Evolutionary conservation across 306 rosid genomes (phyloP).

Genomic region (Medicago arabica): DNA sequence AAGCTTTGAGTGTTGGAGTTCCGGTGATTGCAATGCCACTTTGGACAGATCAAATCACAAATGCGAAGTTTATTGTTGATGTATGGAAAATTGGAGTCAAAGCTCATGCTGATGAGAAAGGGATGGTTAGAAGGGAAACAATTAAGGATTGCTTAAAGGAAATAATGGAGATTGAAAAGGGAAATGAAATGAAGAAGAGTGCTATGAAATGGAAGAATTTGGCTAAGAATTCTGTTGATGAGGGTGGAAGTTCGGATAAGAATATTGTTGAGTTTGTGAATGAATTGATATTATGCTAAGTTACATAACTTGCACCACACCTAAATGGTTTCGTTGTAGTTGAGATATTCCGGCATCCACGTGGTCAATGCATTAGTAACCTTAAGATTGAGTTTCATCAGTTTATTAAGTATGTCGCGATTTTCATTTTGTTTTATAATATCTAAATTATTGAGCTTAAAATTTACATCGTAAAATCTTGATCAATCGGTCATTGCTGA

Average conservation of each 20-base stretch:
- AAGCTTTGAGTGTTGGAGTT: slow-evolving; percentile 24
- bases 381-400: no score
- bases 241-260: slow-evolving; percentile 1
- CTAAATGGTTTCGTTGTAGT: no score
- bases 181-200: background rate
- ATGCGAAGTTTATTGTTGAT: slow-evolving; percentile 13
- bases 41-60: slow-evolving; percentile 19
- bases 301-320: background rate
- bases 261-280: background rate
- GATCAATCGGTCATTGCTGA: no score
- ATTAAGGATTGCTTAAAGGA: background rate
- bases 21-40: slow-evolving; percentile 5
- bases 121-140: background rate
- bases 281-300: background rate
- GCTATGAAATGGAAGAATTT: background rate
- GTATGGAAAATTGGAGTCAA: slow-evolving; percentile 17
- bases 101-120: background rate
- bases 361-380: no score
- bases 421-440: no score
- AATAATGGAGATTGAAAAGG: background rate
- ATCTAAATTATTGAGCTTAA: no score
- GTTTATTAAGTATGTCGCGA: no score
- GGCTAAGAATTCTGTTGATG: background rate
- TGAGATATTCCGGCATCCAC: no score
- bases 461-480: no score